Base-by-base conservation (phyloP, 2,329 filamentous ascomycete genomes). In the Anisogramma anomala region DNA sequence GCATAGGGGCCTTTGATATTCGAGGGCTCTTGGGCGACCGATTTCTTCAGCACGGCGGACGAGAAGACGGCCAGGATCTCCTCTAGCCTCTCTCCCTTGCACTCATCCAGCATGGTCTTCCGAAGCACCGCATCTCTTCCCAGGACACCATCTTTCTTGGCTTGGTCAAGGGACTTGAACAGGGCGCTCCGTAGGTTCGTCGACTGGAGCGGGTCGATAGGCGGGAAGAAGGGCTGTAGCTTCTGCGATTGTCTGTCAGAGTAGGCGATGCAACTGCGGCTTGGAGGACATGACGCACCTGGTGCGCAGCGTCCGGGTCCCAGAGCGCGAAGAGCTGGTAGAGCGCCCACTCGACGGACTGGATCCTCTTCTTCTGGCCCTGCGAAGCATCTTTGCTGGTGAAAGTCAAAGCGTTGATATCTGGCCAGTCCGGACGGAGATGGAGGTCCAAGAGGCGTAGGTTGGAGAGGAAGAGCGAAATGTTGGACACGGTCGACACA, bases 71-170 rank as follows among this genome's bases (percentile, higher is more conserved):
- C 77, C 20, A 96, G 69, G 1, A 94, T 65, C 55, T 98, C 91
- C 56, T 88, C 87, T 41, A 96, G 75, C 48, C 85, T 80, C 41
- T 94, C 87, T 5, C 89, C 89, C 50, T 83, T 88, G 63, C 91
- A 98, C 53, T 98, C 89, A 56, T 98, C 91, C 38, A 98, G 68
- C 84, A 95, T 94, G 0, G 86, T 94, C 65, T 94, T 95, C 38
- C 91, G 77, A 23, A 96, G 64, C 1, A 93, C 74, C 0, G 75
- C 74, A 54, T 94, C 87, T 36, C 84, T 72, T 3, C 86, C 84
- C 7, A 96, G 67, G 0, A 81, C 67, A 22, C 87, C 88, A 63
- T 77, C 84, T 65, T 93, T 94, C 66, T 96, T 96, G 45, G 86
- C 68, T 38, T 85, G 80, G 48, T 89, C 84, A 40, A 98, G 74